Percentiles rank a stretch among this genome's conserved stretches.
phyloP scores from a whole-genome alignment of 1,139 yeast species.

The Kodamaea derodonti region DNA sequence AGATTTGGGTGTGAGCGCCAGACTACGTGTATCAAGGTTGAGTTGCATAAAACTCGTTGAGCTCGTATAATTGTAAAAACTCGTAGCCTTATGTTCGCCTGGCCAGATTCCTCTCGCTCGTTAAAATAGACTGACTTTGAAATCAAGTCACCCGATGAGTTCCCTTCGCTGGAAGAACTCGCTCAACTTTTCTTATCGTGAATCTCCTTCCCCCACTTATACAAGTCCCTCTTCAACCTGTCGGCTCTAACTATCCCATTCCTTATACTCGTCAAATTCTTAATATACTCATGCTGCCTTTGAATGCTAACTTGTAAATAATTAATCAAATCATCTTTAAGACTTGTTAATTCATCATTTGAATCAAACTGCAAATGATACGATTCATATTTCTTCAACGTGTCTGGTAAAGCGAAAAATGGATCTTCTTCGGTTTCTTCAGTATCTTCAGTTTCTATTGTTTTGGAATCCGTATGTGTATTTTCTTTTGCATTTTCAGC shows the following conservation, averaged over 20 bases:
- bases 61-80: too few relatives aligned
- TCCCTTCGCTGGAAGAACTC: too few relatives aligned
- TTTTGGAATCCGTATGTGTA: slow-evolving; percentile 3
- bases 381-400: slow-evolving; percentile 34
- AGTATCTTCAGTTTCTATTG: slow-evolving; percentile 2
- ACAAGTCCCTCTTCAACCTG: slow-evolving; percentile 62
- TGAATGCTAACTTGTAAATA: slow-evolving; percentile 58
- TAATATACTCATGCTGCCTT: slow-evolving; percentile 84
- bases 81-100: too few relatives aligned
- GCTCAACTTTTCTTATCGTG: slow-evolving; percentile 58
- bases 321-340: slow-evolving; percentile 43
- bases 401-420: slow-evolving; percentile 36
- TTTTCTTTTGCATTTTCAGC: not conserved
- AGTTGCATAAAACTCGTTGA: too few relatives aligned
- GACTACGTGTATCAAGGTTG: too few relatives aligned
- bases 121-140: too few relatives aligned
- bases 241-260: slow-evolving; percentile 76
- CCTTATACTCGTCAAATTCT: slow-evolving; percentile 69
- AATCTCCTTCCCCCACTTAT: slow-evolving; percentile 84
- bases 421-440: slow-evolving; percentile 28
- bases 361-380: slow-evolving; percentile 27
- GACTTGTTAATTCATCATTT: slow-evolving; percentile 24
- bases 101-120: too few relatives aligned
- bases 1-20: too few relatives aligned
- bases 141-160: too few relatives aligned